Evolutionary conservation across 768 basidiomycete species (phyloP), one percentile per base, ranked within the genome.

Genomic region (Podaxis sp.): DNA sequence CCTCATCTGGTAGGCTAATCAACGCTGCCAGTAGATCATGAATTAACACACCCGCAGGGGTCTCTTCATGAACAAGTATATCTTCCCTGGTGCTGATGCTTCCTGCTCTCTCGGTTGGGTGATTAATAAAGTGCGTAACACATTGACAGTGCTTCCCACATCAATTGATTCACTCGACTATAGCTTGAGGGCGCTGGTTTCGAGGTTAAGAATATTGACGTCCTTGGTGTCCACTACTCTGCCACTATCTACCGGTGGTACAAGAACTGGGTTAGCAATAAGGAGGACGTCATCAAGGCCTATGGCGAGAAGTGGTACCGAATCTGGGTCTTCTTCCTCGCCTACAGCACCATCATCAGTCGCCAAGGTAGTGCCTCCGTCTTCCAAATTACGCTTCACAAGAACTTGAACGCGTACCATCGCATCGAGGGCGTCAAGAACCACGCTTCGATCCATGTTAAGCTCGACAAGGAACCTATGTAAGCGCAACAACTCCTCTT

Each of bases 41-140:
- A 5, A 4, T 54, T 64, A 13, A 61, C 52, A 14, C 38, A 7
- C 1, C 40, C 4, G 37, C 42, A 90, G 89, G 91, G 95, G 94
- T 65, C 81, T 95, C 23, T 96, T 95, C 80, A 95, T 95, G 93
- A 95, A 92, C 84, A 95, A 95, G 70, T 98, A 99, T 66, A 77
- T 99, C 71, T 99, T 99, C 88, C 96, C 97, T 48, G 96, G 96
- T 70, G 97, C 96, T 2, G 97, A 99, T 68, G 97, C 97, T 0
- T 93, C 89, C 2, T 93, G 93, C 73, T 92, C 95, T 18, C 88
- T 98, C 32, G 93, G 91, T 42, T 98, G 96, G 96, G 94, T 97
- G 59, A 82, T 99, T 62, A 82, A 77, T 63, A 80, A 81, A 73
- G 80, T 78, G 48, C 55, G 47, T 48, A 6, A 4, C 21, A 28